These are phyloP conservation scores for Sungouiozyma ichnusensis DNA, from an alignment of 805 yeast genomes.

Conservation along the genomic window DNA sequence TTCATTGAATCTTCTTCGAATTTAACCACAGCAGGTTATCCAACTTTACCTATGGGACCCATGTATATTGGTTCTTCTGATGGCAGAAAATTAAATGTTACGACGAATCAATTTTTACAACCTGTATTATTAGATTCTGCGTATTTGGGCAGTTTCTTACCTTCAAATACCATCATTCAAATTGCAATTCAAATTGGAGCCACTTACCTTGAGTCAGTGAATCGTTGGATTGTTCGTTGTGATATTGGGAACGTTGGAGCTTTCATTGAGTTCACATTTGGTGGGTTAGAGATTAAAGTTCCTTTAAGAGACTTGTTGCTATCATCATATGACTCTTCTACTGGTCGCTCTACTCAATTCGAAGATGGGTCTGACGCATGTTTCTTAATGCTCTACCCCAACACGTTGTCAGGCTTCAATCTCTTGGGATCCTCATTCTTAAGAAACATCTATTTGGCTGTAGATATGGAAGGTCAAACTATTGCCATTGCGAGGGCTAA, in stretches of 20 bases:
- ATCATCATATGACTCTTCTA: conserved; percentile 25
- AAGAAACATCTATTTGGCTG: conserved; percentile 44
- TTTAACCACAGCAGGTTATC: conserved; percentile 27
- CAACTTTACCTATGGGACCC: conserved; percentile 39
- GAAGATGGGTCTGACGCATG: conserved; percentile 51
- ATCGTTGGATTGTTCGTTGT: conserved; percentile 57
- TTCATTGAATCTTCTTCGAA: conserved; percentile 17
- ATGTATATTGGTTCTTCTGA: conserved; percentile 35
- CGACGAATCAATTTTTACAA: conserved; percentile 28
- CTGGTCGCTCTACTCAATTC: conserved; percentile 35
- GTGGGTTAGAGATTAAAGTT: conserved; percentile 38
- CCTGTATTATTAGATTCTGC: conserved; percentile 57
- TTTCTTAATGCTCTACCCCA: conserved; percentile 40
- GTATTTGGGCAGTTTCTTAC: conserved; percentile 39
- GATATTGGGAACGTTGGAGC: conserved; percentile 40
- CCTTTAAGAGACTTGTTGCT: conserved; percentile 40
- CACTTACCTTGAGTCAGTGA: conserved; percentile 36
- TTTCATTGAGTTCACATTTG: conserved; percentile 42
- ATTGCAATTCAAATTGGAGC: conserved; percentile 66
- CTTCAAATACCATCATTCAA: conserved; percentile 44
- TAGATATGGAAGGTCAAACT: conserved; percentile 46
- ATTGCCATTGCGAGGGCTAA: conserved; percentile 47
- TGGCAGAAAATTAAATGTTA: conserved; percentile 31
- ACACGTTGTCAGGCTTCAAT: conserved; percentile 37
- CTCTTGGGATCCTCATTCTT: conserved; percentile 52